Evolutionary conservation across 306 rosid genomes (phyloP).

Genomic region (Dalbergia cochinchinensis): DNA sequence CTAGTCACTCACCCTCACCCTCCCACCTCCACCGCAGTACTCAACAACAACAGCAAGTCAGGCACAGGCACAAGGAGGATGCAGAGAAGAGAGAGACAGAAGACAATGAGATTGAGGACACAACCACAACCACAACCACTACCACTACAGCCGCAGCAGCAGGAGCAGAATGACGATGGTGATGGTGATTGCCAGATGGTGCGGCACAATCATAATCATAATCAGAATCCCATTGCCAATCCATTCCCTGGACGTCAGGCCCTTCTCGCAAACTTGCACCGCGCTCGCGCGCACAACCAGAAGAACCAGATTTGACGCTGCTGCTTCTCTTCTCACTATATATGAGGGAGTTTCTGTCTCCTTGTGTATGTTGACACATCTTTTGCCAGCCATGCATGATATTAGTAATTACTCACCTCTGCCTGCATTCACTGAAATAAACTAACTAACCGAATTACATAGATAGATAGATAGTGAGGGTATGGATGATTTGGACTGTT

Average conservation of each 20-base stretch:
- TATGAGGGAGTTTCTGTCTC: too few species aligned
- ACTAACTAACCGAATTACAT: too few species aligned
- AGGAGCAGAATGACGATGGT: background rate
- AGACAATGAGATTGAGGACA: conserved; percentile 32
- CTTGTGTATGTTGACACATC: too few species aligned
- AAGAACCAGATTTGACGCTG: background rate
- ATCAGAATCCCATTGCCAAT: background rate
- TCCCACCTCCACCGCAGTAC: background rate
- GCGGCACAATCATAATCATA: background rate
- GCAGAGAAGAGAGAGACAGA: conserved; percentile 52
- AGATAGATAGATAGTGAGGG: too few species aligned
- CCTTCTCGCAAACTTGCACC: conserved; percentile 10
- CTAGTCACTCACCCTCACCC: too few species aligned
- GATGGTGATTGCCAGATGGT: background rate
- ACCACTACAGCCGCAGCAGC: too few species aligned
- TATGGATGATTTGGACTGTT: too few species aligned
- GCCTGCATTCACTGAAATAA: too few species aligned
- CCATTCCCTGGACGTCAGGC: conserved; percentile 64
- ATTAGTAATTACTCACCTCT: too few species aligned
- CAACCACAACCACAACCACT: background rate
- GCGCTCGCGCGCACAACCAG: background rate
- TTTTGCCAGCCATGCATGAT: too few species aligned
- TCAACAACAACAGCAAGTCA: background rate
- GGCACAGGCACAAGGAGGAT: conserved; percentile 3
- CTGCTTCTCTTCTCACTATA: background rate